A percentile compares a stretch with the other conserved stretches of the same genome.
phyloP scores from a whole-genome alignment of 225 moss, liverwort and hornwort species.

The Anthoceros angustus region DNA sequence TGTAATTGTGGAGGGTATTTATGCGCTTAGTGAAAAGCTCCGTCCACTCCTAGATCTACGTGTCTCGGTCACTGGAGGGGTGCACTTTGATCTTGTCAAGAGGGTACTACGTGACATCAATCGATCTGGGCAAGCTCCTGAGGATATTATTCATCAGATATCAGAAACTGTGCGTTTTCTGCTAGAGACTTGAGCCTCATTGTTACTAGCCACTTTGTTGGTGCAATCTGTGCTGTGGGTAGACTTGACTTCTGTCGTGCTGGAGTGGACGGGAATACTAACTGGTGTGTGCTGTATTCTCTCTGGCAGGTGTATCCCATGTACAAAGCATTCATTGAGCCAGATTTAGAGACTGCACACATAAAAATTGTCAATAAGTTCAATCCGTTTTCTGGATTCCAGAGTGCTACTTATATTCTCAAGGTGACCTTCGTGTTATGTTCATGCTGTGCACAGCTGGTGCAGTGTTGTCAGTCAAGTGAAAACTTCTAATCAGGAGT shows the following conservation, averaged over 20 bases:
- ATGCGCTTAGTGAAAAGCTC: conserved; percentile 32
- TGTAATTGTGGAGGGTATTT: conserved; percentile 36
- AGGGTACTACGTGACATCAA: conserved; percentile 36
- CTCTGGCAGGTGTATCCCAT: conserved; percentile 36
- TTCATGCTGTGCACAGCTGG: background rate
- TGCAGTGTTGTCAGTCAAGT: background rate
- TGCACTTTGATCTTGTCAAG: conserved; percentile 44
- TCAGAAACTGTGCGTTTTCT: conserved; percentile 33
- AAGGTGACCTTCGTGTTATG: conserved; percentile 13
- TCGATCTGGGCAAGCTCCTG: conserved; percentile 34
- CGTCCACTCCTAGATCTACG: conserved; percentile 33
- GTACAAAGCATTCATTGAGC: conserved; percentile 45
- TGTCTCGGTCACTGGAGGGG: conserved; percentile 40
- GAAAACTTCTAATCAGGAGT: background rate
- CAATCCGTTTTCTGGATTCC: conserved; percentile 40
- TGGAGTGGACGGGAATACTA: background rate
- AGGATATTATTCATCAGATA: conserved; percentile 43
- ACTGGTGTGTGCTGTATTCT: background rate
- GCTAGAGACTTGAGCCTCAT: background rate
- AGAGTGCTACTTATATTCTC: conserved; percentile 35
- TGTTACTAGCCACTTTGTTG: background rate
- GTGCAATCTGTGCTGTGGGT: background rate
- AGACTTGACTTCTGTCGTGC: background rate
- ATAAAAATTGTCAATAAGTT: conserved; percentile 44
- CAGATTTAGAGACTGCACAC: conserved; percentile 36